Evolutionary conservation across 495 filamentous ascomycete species (phyloP).

Genomic region (Aspergillus nanangensis): DNA sequence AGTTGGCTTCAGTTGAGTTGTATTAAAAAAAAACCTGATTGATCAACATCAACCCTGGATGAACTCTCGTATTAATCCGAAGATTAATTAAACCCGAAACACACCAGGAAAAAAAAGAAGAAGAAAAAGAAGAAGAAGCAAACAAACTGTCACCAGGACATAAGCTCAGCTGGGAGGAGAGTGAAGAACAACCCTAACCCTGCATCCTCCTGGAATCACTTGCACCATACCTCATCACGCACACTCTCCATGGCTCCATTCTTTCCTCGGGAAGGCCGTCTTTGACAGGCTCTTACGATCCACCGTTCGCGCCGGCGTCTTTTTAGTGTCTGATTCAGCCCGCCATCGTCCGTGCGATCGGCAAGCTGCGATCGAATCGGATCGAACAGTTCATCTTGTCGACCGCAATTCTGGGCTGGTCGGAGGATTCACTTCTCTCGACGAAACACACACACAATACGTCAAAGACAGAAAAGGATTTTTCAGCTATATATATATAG

Average conservation of each 20-base stretch:
- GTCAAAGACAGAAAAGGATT: no score
- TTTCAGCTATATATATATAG: no score
- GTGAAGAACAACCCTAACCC: no score
- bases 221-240: no score
- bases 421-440: no score
- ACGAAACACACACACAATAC: no score
- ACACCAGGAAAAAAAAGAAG: not conserved
- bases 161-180: not conserved
- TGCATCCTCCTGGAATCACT: no score
- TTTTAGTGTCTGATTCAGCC: conserved; percentile 1
- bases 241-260: no score
- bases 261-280: not conserved
- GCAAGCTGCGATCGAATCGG: not conserved
- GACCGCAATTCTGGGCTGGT: not conserved
- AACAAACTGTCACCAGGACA: not conserved
- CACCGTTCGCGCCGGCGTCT: not conserved
- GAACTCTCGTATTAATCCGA: not conserved
- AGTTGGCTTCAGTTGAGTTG: no score
- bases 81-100: not conserved
- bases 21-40: no score
- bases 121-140: not conserved
- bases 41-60: not conserved
- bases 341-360: not conserved
- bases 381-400: not conserved
- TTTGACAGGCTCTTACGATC: not conserved